Percentiles rank a stretch among this genome's conserved stretches.
These are phyloP conservation scores for Metschnikowia continentalis DNA, from an alignment of 805 yeast genomes.

Conservation along the genomic window DNA sequence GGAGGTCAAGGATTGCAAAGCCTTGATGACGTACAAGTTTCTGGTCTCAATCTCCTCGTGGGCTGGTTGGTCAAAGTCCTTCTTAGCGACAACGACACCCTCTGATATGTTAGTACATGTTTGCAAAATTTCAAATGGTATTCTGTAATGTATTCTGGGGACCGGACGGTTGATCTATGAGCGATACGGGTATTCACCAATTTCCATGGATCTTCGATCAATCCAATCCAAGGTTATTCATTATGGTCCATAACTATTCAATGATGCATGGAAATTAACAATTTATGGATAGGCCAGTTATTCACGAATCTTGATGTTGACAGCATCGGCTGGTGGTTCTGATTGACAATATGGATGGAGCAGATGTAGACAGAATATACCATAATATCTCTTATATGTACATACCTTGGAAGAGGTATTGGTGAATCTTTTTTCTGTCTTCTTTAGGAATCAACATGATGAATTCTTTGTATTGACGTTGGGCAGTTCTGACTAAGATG, in stretches of 20 bases:
- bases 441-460: constrained; percentile 98
- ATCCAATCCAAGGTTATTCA: too few relatives aligned
- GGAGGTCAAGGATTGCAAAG: constrained; percentile 98
- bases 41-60: constrained; percentile 98
- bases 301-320: too few relatives aligned
- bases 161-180: background rate
- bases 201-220: too few relatives aligned
- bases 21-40: constrained; percentile 97
- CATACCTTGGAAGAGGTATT: constrained; percentile 97
- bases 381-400: constrained; percentile 19
- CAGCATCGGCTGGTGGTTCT: too few relatives aligned
- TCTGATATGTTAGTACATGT: constrained; percentile 46
- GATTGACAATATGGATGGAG: background rate
- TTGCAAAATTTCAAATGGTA: background rate
- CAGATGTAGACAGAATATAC: background rate
- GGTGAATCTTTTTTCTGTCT: constrained; percentile 99
- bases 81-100: constrained; percentile 99
- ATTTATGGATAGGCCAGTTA: too few relatives aligned
- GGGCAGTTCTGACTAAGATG: constrained; percentile 14
- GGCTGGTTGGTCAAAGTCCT: constrained; percentile 95
- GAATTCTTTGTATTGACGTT: constrained; percentile 17
- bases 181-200: background rate
- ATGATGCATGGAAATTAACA: too few relatives aligned
- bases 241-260: too few relatives aligned
- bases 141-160: background rate